Conservation (phyloP, 129 eudicot genomes). For the Deinandra increscens region DNA sequence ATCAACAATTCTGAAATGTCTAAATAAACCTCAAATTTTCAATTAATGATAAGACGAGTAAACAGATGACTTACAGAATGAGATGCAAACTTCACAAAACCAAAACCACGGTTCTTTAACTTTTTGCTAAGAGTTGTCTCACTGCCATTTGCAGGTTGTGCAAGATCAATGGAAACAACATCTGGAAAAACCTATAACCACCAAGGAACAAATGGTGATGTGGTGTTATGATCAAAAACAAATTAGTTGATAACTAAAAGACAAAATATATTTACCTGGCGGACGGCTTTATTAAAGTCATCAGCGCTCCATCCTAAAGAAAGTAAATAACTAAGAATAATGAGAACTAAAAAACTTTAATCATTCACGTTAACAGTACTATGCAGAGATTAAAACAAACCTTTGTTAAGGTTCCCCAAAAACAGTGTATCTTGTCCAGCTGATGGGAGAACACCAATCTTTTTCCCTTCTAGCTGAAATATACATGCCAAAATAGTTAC, state of each 20-base stretch:
- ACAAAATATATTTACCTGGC: constrained; percentile 50
- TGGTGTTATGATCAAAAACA: background rate
- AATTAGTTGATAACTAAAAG: background rate
- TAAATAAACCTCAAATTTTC: constrained; percentile 47
- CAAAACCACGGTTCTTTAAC: constrained; percentile 80
- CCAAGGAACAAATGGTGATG: constrained; percentile 3
- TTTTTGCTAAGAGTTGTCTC: constrained; percentile 48
- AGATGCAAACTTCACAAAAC: constrained; percentile 74
- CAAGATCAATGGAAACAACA: constrained; percentile 70
- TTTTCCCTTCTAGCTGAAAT: constrained; percentile 87
- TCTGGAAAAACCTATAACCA: constrained; percentile 72
- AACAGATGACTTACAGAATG: constrained; percentile 69
- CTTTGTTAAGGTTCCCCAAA: constrained; percentile 91
- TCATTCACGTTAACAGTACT: constrained; percentile 19
- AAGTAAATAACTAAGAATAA: constrained; percentile 18
- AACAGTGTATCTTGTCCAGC: constrained; percentile 70
- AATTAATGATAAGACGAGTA: constrained; percentile 7
- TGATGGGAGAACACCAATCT: constrained; percentile 89
- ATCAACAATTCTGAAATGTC: background rate
- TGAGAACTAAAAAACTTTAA: constrained; percentile 15
- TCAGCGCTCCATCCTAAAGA: constrained; percentile 74
- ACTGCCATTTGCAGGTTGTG: constrained; percentile 39
- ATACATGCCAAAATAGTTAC: constrained; percentile 23
- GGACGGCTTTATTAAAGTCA: constrained; percentile 60
- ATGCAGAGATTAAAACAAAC: constrained; percentile 31